These are phyloP conservation scores for Hippophae gyantsensis DNA, from an alignment of 306 rosid species.

Conservation along the genomic window DNA sequence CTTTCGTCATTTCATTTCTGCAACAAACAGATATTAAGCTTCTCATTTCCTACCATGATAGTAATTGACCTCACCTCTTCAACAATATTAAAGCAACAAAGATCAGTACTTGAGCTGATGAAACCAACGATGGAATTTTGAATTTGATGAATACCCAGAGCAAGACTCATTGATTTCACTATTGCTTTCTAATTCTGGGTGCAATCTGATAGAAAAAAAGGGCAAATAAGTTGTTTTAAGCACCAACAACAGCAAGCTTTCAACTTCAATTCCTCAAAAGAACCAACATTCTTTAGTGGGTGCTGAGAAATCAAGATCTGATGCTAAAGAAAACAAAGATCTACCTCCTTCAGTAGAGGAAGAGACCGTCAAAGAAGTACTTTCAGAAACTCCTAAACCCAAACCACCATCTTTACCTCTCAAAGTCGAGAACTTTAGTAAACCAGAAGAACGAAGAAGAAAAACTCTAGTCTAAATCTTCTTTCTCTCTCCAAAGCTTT, in stretches of 20 bases:
- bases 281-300: slow-evolving; percentile 12
- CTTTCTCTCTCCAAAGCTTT: no score
- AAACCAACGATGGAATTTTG: no score
- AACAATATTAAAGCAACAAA: no score
- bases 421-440: neutral
- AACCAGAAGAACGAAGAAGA: neutral
- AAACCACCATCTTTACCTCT: slow-evolving; percentile 15
- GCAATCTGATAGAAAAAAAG: neutral
- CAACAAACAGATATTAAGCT: no score
- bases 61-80: no score
- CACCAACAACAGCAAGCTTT: slow-evolving; percentile 10
- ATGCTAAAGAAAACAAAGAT: slow-evolving; percentile 33
- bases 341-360: slow-evolving; percentile 53
- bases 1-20: no score
- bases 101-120: no score
- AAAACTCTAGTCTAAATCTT: no score
- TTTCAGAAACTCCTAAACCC: slow-evolving; percentile 59
- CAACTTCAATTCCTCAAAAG: slow-evolving; percentile 19
- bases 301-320: slow-evolving; percentile 16
- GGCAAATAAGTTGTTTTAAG: slow-evolving; percentile 58
- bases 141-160: neutral
- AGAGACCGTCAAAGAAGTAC: slow-evolving; percentile 77
- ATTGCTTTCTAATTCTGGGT: neutral
- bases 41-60: no score
- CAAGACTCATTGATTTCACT: neutral